Evolutionary conservation across 2,329 filamentous ascomycete genomes (phyloP).

Genomic region (Aspergillus tamarii): DNA sequence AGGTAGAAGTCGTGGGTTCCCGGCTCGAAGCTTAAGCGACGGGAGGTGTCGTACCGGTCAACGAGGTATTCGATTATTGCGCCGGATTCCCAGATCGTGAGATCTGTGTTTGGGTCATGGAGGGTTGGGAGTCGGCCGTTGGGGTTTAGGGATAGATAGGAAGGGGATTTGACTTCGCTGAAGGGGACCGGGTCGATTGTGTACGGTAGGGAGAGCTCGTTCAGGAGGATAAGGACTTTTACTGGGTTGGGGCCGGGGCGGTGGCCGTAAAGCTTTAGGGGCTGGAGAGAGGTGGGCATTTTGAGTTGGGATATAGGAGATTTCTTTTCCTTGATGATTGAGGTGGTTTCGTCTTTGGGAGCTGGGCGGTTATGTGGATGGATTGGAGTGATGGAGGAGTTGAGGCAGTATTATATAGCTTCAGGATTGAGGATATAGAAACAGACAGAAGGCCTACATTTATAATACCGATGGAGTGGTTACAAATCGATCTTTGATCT

Average conservation of each 20-base stretch:
- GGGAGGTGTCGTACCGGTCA: constrained; percentile 49
- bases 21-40: constrained; percentile 44
- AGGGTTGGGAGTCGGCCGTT: constrained; percentile 33
- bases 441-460: not conserved
- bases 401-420: not conserved
- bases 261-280: not conserved
- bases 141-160: constrained; percentile 38
- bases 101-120: constrained; percentile 50
- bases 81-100: constrained; percentile 43
- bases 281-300: not conserved
- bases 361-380: not conserved
- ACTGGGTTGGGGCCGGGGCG: constrained; percentile 8
- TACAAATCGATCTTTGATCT: not conserved
- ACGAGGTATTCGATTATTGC: constrained; percentile 30
- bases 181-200: constrained; percentile 38
- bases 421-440: not conserved
- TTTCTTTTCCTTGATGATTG: too few relatives aligned
- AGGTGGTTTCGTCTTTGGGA: too few relatives aligned
- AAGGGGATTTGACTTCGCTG: constrained; percentile 47
- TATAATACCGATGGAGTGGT: not conserved
- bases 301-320: too few relatives aligned
- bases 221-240: constrained; percentile 51
- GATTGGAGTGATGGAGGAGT: not conserved
- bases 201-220: constrained; percentile 33
- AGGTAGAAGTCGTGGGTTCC: constrained; percentile 39